phyloP scores from a whole-genome alignment of 306 rosid genomes.

The Datisca glomerata region DNA sequence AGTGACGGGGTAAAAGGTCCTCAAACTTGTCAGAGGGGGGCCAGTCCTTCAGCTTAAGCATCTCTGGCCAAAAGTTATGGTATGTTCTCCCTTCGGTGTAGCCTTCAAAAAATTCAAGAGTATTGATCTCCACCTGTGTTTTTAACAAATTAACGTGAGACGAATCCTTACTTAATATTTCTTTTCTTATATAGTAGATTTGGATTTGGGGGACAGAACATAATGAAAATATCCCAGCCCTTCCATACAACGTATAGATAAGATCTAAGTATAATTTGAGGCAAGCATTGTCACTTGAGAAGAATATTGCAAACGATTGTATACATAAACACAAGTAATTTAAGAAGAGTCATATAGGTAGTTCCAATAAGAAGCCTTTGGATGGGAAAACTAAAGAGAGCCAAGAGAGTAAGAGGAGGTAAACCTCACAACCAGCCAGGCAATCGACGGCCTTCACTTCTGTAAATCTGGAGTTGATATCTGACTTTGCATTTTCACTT shows the following conservation, averaged over 20 bases:
- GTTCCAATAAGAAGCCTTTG: no score
- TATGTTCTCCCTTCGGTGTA: conserved; percentile 66
- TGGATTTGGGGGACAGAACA: no score
- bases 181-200: no score
- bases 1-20: conserved; percentile 79
- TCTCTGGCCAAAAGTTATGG: conserved; percentile 69
- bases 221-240: no score
- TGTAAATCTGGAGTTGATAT: conserved; percentile 35
- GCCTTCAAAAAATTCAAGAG: conserved; percentile 61
- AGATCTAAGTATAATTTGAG: neutral
- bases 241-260: no score
- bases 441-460: conserved; percentile 84
- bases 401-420: conserved; percentile 7
- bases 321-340: neutral
- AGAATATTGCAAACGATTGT: neutral
- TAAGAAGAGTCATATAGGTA: no score
- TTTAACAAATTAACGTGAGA: neutral
- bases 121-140: conserved; percentile 57
- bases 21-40: conserved; percentile 87
- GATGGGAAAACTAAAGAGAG: conserved; percentile 4
- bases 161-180: no score
- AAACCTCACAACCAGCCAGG: conserved; percentile 81
- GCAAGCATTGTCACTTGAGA: neutral
- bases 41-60: conserved; percentile 93
- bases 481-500: conserved; percentile 39